Percentiles rank a stretch among this genome's conserved stretches.
Evolutionary conservation across 306 rosid species (phyloP).

Genomic region (Pachyrhizus erosus): DNA sequence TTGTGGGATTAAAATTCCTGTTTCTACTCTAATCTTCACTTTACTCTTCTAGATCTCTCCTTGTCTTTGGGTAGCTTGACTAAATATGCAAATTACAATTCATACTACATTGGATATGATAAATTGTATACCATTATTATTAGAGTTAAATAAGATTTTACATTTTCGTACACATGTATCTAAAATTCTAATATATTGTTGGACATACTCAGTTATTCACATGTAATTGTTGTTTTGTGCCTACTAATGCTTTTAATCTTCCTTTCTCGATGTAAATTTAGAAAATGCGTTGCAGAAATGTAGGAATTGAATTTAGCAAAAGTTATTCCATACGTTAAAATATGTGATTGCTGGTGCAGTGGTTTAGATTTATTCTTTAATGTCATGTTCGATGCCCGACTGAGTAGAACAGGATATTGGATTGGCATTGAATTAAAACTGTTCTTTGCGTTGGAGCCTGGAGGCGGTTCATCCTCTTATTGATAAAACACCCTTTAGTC

Average conservation of each 20-base stretch:
- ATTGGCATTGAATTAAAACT: too few relatives aligned
- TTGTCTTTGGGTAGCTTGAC: conserved; percentile 36
- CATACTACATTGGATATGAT: conserved; percentile 33
- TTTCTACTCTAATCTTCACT: conserved; percentile 35
- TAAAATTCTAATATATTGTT: conserved; percentile 25
- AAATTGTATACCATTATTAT: conserved; percentile 39
- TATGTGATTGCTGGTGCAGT: conserved; percentile 7
- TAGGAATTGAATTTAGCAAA: not conserved
- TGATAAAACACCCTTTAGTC: too few relatives aligned
- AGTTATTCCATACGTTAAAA: conserved; percentile 15
- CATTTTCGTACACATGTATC: conserved; percentile 34
- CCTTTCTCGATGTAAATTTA: not conserved
- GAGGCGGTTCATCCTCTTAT: too few relatives aligned
- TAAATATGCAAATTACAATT: conserved; percentile 29
- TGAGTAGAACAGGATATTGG: not conserved
- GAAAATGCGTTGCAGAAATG: not conserved
- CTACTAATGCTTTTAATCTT: not conserved
- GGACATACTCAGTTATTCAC: not conserved
- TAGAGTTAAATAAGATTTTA: conserved; percentile 42
- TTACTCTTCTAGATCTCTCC: conserved; percentile 24
- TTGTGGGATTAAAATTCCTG: conserved; percentile 34
- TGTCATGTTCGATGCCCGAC: not conserved
- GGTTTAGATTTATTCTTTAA: conserved; percentile 16
- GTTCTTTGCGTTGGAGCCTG: too few relatives aligned
- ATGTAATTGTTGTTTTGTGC: conserved; percentile 22